phyloP scores from a whole-genome alignment of 805 yeast species.

The Barnettozyma sucrosica region DNA sequence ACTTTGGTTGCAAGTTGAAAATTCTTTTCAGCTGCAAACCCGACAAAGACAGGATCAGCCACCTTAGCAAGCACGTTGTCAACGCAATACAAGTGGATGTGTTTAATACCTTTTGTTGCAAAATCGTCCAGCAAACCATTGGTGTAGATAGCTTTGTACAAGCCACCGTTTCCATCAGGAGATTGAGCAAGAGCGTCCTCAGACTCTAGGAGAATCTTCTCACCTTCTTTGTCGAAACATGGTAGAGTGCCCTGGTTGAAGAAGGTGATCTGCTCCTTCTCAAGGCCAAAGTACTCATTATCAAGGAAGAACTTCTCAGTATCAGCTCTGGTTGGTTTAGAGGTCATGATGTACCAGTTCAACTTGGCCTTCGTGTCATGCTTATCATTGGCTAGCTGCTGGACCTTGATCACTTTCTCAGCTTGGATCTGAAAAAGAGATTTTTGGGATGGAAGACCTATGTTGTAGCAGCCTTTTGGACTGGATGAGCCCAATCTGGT shows the following conservation, averaged over 20 bases:
- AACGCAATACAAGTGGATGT: conserved; percentile 94
- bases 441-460: conserved; percentile 77
- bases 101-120: conserved; percentile 62
- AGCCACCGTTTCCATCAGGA: conserved; percentile 98
- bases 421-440: conserved; percentile 91
- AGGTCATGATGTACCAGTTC: conserved; percentile 94
- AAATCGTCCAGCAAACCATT: conserved; percentile 68
- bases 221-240: conserved; percentile 69
- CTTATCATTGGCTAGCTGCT: conserved; percentile 41
- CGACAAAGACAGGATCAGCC: conserved; percentile 84
- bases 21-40: conserved; percentile 65
- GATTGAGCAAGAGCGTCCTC: conserved; percentile 61
- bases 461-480: conserved; percentile 93
- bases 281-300: conserved; percentile 68
- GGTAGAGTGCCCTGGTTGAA: conserved; percentile 96
- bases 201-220: conserved; percentile 58
- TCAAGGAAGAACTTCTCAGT: conserved; percentile 67
- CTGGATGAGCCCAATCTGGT: conserved; percentile 83
- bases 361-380: conserved; percentile 33
- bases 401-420: conserved; percentile 67
- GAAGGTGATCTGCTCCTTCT: conserved; percentile 53
- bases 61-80: conserved; percentile 89
- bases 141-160: conserved; percentile 73
- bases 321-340: conserved; percentile 71
- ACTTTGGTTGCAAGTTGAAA: conserved; percentile 87